phyloP scores from a whole-genome alignment of 148 eudicot genomes.

The Dysphania ambrosioides region DNA sequence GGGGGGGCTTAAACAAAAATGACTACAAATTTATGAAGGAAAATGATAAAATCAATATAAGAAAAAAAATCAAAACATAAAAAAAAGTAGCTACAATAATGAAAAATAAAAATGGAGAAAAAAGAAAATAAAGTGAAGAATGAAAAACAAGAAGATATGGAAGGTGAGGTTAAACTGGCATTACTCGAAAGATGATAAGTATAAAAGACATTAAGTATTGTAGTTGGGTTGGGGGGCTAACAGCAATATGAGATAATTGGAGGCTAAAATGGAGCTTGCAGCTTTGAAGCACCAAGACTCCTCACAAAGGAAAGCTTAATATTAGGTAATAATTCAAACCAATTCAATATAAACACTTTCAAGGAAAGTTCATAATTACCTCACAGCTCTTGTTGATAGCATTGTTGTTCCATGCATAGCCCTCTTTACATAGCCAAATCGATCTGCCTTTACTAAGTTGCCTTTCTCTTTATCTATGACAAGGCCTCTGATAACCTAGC shows the following conservation, averaged over 20 bases:
- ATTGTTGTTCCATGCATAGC: slow-evolving; percentile 98
- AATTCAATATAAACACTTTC: neutral
- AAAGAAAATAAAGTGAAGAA: no score
- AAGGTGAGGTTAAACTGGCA: no score
- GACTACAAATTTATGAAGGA: no score
- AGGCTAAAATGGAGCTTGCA: neutral
- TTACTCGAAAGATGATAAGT: no score
- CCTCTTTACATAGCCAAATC: slow-evolving; percentile 94
- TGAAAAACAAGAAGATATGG: no score
- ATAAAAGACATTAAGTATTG: no score
- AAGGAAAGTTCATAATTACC: slow-evolving; percentile 42
- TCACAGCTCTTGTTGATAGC: slow-evolving; percentile 83
- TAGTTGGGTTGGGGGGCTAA: no score
- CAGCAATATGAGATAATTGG: neutral
- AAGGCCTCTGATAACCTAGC: slow-evolving; percentile 93
- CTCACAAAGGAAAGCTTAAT: neutral
- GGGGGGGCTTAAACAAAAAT: no score
- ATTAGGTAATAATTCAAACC: neutral
- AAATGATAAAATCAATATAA: no score
- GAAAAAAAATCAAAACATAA: no score
- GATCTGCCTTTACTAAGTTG: slow-evolving; percentile 90
- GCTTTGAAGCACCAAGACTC: neutral
- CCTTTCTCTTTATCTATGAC: slow-evolving; percentile 98
- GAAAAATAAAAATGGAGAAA: no score
- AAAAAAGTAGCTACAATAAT: no score